A percentile compares a stretch with the other conserved stretches of the same genome.
Evolutionary conservation across 2,329 filamentous ascomycete species (phyloP).

Genomic region (Harringtonia lauricola): DNA sequence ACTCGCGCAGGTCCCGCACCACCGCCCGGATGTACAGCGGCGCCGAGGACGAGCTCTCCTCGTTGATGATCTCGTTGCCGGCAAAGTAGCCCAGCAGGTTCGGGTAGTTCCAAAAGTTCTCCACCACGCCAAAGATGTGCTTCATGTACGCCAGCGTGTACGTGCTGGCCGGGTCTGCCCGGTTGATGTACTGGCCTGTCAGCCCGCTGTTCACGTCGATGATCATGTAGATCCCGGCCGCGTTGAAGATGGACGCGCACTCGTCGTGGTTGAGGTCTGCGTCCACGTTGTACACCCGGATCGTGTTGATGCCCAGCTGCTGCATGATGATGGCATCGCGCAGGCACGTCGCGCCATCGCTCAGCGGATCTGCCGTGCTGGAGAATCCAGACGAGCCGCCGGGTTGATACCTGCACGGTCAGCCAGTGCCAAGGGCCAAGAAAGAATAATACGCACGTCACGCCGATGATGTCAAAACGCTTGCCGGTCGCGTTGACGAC

Average conservation of each 20-base stretch:
- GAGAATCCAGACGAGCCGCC: conserved; percentile 52
- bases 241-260: conserved; percentile 71
- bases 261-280: conserved; percentile 56
- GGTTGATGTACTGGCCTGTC: conserved; percentile 49
- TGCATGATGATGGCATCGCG: conserved; percentile 72
- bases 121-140: conserved; percentile 47
- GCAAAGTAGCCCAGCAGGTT: conserved; percentile 78
- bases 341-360: conserved; percentile 63
- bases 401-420: conserved; percentile 41
- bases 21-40: conserved; percentile 78
- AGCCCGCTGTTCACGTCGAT: conserved; percentile 66
- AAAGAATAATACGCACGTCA: conserved; percentile 26
- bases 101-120: conserved; percentile 64
- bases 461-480: conserved; percentile 53
- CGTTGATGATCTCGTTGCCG: conserved; percentile 75
- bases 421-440: background rate
- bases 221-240: conserved; percentile 73
- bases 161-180: conserved; percentile 21
- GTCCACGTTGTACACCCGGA: conserved; percentile 83
- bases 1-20: conserved; percentile 68
- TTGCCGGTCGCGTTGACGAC: conserved; percentile 46
- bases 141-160: conserved; percentile 32
- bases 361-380: conserved; percentile 52
- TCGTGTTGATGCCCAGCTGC: conserved; percentile 66
- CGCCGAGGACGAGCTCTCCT: conserved; percentile 42